Evolutionary conservation across 208 protist species (phyloP).

Genomic region (Leptomonas pyrrhocoris): DNA sequence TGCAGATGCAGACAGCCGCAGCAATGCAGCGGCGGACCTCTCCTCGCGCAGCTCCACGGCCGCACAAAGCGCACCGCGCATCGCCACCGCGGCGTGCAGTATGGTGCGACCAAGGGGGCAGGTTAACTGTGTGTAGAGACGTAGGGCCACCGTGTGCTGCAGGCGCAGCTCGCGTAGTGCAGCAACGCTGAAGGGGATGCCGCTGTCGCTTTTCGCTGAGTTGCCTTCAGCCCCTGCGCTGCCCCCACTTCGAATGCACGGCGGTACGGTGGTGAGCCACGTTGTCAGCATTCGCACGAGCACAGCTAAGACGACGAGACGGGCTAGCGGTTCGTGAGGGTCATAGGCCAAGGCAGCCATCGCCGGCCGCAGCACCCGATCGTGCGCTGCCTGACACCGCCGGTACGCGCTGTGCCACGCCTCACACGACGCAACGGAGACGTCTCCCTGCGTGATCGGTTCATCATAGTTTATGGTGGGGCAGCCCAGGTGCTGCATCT

Average conservation of each 20-base stretch:
- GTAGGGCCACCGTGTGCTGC: slow-evolving; percentile 32
- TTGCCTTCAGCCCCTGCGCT: neutral
- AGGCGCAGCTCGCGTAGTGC: slow-evolving; percentile 15
- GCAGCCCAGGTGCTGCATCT: slow-evolving; percentile 23
- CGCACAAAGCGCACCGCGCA: slow-evolving; percentile 18
- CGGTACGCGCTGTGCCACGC: slow-evolving; percentile 16
- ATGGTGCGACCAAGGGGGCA: slow-evolving; percentile 21
- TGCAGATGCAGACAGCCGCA: neutral
- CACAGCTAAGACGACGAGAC: slow-evolving; percentile 41
- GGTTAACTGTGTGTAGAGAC: slow-evolving; percentile 35
- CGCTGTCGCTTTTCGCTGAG: neutral
- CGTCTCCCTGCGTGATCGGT: no score
- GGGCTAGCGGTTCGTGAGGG: slow-evolving; percentile 44
- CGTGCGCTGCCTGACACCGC: slow-evolving; percentile 34
- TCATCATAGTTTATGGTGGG: neutral
- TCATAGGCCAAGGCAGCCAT: slow-evolving; percentile 68
- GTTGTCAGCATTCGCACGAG: slow-evolving; percentile 31
- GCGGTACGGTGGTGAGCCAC: slow-evolving; percentile 15
- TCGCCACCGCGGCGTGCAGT: slow-evolving; percentile 19
- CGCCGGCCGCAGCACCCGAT: slow-evolving; percentile 57
- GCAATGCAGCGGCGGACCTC: slow-evolving; percentile 5
- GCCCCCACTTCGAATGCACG: slow-evolving; percentile 7
- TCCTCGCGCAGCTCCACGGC: slow-evolving; percentile 24
- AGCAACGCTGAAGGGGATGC: neutral
- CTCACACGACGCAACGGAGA: neutral